These are phyloP conservation scores for Trametes versicolor DNA, from an alignment of 1,284 basidiomycete genomes.

Conservation along the genomic window DNA sequence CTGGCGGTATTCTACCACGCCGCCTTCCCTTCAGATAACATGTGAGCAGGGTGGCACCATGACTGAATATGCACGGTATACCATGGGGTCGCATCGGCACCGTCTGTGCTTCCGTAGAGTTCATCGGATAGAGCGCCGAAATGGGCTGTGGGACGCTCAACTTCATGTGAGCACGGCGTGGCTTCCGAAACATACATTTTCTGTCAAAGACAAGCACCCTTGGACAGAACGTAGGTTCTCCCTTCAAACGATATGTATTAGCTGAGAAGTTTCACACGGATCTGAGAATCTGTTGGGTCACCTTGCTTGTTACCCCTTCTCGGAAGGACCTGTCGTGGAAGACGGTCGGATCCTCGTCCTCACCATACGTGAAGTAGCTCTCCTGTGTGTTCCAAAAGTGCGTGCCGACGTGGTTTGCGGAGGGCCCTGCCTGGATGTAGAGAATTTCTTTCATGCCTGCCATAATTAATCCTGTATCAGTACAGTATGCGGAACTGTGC, in stretches of 20 bases:
- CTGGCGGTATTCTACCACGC: conserved; percentile 61
- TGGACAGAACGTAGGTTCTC: conserved; percentile 66
- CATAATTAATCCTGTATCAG: too few relatives aligned
- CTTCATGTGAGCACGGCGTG: neutral
- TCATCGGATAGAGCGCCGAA: conserved; percentile 68
- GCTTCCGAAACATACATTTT: conserved; percentile 57
- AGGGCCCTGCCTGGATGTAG: conserved; percentile 75
- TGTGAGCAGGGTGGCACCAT: conserved; percentile 22
- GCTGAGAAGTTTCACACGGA: conserved; percentile 12
- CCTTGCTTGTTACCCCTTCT: conserved; percentile 62
- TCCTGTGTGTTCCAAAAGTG: conserved; percentile 88
- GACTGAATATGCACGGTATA: conserved; percentile 8
- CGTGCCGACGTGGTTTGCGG: conserved; percentile 74
- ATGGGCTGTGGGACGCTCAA: conserved; percentile 55
- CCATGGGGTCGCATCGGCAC: conserved; percentile 37
- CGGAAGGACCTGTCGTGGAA: conserved; percentile 70
- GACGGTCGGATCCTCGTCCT: conserved; percentile 54
- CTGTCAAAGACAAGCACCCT: conserved; percentile 71
- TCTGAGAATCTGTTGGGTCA: conserved; percentile 15
- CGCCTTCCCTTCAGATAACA: conserved; percentile 56
- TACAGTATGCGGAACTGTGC: too few relatives aligned
- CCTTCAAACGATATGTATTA: conserved; percentile 48
- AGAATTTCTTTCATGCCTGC: conserved; percentile 76
- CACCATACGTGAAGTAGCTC: conserved; percentile 66
- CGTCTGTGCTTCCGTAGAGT: conserved; percentile 46